A percentile compares a stretch with the other conserved stretches of the same genome.
These are phyloP conservation scores for Puccinia triticina DNA, from an alignment of 1,284 basidiomycete species.

Conservation along the genomic window DNA sequence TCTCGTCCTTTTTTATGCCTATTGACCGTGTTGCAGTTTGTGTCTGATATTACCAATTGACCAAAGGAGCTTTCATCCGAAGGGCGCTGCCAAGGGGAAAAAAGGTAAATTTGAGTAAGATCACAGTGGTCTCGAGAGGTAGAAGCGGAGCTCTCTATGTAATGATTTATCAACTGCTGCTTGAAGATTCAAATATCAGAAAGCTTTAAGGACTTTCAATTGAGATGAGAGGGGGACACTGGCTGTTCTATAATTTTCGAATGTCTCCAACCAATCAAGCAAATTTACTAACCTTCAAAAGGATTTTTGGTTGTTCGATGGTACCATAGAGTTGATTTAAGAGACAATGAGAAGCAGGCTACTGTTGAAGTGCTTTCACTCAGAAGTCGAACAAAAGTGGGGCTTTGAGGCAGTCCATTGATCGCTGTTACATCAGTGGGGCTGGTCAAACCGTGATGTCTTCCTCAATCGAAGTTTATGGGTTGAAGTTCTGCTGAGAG, in stretches of 20 bases:
- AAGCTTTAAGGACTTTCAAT: too few species aligned
- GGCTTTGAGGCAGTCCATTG: conserved; percentile 1
- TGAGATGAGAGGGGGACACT: neutral
- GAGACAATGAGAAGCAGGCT: neutral
- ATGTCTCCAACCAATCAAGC: neutral
- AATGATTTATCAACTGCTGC: neutral
- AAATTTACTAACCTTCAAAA: conserved; percentile 12
- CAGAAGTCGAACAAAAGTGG: neutral
- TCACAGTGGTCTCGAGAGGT: neutral
- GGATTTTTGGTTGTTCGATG: neutral
- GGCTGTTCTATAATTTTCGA: neutral
- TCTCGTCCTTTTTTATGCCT: neutral
- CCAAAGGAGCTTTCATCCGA: too few species aligned
- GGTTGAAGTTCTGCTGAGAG: conserved; percentile 6
- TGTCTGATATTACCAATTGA: neutral
- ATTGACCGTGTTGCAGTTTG: neutral
- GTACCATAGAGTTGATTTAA: neutral
- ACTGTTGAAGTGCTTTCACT: neutral
- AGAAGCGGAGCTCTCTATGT: neutral
- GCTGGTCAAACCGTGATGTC: neutral
- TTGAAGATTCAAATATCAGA: neutral
- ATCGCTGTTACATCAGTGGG: conserved; percentile 22
- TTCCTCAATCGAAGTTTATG: conserved; percentile 8
- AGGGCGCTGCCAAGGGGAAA: neutral
- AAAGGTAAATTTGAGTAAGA: neutral